These are phyloP conservation scores for Pythium guiyangense DNA, from an alignment of 352 stramenopile genomes.

Conservation along the genomic window DNA sequence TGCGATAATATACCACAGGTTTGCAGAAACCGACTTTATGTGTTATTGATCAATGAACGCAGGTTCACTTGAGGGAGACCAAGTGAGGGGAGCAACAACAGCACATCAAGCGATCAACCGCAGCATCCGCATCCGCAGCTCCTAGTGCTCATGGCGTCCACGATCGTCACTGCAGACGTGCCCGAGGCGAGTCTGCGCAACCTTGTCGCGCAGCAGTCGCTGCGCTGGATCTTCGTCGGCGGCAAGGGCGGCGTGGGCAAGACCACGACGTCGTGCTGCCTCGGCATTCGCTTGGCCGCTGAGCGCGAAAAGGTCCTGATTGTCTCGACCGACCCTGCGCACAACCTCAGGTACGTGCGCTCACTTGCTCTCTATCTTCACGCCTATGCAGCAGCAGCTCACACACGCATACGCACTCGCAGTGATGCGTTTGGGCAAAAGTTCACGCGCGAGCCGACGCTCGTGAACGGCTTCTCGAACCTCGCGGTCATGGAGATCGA, in stretches of 20 bases:
- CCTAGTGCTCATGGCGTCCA: slow-evolving; percentile 12
- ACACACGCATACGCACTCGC: not conserved
- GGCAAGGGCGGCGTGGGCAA: slow-evolving; percentile 95
- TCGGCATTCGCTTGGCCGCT: slow-evolving; percentile 91
- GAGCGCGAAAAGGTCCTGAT: slow-evolving; percentile 95
- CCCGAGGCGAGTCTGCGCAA: slow-evolving; percentile 89
- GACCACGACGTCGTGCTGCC: slow-evolving; percentile 97
- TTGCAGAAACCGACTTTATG: too few relatives aligned
- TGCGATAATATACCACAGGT: too few relatives aligned
- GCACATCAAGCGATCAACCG: too few relatives aligned
- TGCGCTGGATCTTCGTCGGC: slow-evolving; percentile 95
- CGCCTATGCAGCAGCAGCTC: not conserved
- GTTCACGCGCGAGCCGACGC: slow-evolving; percentile 96
- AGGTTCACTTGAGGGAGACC: too few relatives aligned
- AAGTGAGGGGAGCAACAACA: too few relatives aligned
- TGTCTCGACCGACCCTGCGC: slow-evolving; percentile 98
- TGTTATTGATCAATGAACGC: too few relatives aligned
- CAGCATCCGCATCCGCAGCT: not conserved
- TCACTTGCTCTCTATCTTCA: not conserved
- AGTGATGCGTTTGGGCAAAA: slow-evolving; percentile 99
- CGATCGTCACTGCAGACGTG: slow-evolving; percentile 32
- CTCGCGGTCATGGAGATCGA: slow-evolving; percentile 99
- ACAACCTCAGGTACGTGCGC: slow-evolving; percentile 91
- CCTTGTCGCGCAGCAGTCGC: slow-evolving; percentile 83
- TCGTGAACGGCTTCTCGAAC: slow-evolving; percentile 97